Base-by-base conservation (phyloP, 176 grass and related monocot species). In the Rhynchospora tenuis region DNA sequence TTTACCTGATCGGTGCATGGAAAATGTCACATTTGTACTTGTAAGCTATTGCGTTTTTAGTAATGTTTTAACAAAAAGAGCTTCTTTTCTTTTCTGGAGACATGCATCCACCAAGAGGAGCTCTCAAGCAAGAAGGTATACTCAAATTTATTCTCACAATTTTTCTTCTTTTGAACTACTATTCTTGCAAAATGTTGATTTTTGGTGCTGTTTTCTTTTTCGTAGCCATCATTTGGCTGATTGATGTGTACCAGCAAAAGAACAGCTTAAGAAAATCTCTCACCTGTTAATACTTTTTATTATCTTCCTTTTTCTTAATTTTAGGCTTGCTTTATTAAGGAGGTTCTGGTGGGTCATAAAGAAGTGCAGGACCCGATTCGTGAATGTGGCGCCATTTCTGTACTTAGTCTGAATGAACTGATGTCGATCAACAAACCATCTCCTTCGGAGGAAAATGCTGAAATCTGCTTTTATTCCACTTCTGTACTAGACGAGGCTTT, bases 381-480 rank as follows among this genome's bases (percentile, higher is more conserved):
- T 60, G 54, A 46, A 81, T 59, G 59, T 19, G 51, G 57, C 63
- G 19, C 78, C 31, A 43, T 62, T 44, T 81, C 55, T 6, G 29
- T 81, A 24, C 54, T 46, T 54, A 67, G 62, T 82, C 45, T 50
- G 17, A 28, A 82, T 52, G 59, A 82, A 82, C 22, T 82, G 48
- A 76, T 55, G 48, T 55, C 73, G 11, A 17, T 66, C 59, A 65
- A 66, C 31, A 14, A 64, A 64, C 46, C 38, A 0, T 82, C 59
- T 31, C 11, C 27, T 31, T 82, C 15, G 5, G 60, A 82, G 14
- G n/a, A 44, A 66, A 64, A 67, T 82, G 43, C 44, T 28, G 88
- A 87, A 42, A 86, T 47, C 72, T 94, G 85, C 79, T 83, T 95
- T 64, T 90, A 93, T 87, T 91, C 70, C 45, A 91, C 89, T 83